Evolutionary conservation across 2,329 filamentous ascomycete genomes (phyloP).

Genomic region (Fusarium staphyleae): DNA sequence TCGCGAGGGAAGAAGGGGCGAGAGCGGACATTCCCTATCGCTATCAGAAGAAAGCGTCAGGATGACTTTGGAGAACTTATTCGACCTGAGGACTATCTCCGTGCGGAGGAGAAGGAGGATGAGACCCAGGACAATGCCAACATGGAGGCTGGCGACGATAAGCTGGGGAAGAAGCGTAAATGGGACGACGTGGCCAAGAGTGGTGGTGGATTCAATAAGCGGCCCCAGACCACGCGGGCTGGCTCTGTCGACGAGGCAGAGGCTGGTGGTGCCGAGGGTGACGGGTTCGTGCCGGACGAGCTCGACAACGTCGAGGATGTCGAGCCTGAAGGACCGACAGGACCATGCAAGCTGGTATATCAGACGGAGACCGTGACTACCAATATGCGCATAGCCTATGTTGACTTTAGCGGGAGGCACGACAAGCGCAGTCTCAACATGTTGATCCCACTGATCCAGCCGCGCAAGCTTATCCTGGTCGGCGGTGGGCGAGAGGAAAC

Average conservation of each 20-base stretch:
- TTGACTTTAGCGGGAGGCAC: constrained; percentile 92
- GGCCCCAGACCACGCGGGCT: constrained; percentile 57
- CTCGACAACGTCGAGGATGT: constrained; percentile 65
- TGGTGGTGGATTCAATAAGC: constrained; percentile 60
- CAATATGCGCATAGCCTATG: constrained; percentile 79
- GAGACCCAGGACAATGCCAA: constrained; percentile 64
- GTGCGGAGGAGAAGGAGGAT: constrained; percentile 87
- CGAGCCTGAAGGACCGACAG: constrained; percentile 58
- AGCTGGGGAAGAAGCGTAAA: constrained; percentile 89
- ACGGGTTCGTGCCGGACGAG: constrained; percentile 59
- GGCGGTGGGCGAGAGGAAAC: constrained; percentile 84
- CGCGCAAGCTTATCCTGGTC: constrained; percentile 92
- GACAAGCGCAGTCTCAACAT: constrained; percentile 94
- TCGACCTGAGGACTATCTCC: constrained; percentile 89
- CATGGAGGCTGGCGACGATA: constrained; percentile 58
- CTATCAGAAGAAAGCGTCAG: constrained; percentile 76
- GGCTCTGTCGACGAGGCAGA: constrained; percentile 55
- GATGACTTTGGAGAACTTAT: constrained; percentile 97
- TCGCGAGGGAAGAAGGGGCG: constrained; percentile 89
- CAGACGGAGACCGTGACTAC: constrained; percentile 69
- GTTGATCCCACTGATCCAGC: constrained; percentile 91
- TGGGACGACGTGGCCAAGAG: constrained; percentile 75
- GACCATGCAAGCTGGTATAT: constrained; percentile 79
- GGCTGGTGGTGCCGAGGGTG: constrained; percentile 45
- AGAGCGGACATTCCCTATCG: constrained; percentile 90